phyloP scores from a whole-genome alignment of 768 basidiomycete species.

The Tylopilus sp. region DNA sequence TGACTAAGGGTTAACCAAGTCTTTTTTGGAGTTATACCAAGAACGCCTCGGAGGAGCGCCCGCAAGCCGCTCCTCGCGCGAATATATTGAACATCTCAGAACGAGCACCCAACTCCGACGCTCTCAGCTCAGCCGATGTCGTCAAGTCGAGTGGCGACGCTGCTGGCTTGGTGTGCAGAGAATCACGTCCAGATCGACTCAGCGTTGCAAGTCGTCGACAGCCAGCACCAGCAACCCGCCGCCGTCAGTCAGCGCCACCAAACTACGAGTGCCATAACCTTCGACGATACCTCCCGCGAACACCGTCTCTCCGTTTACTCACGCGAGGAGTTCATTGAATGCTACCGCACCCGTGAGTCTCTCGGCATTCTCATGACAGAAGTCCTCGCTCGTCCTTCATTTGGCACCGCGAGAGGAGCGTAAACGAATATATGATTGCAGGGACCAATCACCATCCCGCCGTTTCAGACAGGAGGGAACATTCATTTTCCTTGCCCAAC shows the following conservation, averaged over 20 bases:
- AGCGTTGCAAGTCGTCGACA: constrained; percentile 35
- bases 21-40: constrained; percentile 20
- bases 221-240: background rate
- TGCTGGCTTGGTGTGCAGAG: constrained; percentile 49
- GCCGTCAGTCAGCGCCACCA: background rate
- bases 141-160: constrained; percentile 9
- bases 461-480: constrained; percentile 2
- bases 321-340: constrained; percentile 21
- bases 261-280: background rate
- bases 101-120: background rate
- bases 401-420: background rate
- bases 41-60: constrained; percentile 20
- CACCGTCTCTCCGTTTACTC: constrained; percentile 24
- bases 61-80: background rate
- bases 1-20: constrained; percentile 20
- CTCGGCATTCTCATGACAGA: constrained; percentile 9
- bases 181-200: constrained; percentile 47
- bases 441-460: background rate
- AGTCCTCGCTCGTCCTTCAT: background rate
- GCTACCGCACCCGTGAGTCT: constrained; percentile 26
- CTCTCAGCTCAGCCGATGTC: constrained; percentile 16
- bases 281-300: constrained; percentile 10
- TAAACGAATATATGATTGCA: background rate
- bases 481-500: background rate
- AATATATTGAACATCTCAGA: background rate